Conservation (phyloP, 1,139 yeast species). For the Yamadazyma atmosphaerica region DNA sequence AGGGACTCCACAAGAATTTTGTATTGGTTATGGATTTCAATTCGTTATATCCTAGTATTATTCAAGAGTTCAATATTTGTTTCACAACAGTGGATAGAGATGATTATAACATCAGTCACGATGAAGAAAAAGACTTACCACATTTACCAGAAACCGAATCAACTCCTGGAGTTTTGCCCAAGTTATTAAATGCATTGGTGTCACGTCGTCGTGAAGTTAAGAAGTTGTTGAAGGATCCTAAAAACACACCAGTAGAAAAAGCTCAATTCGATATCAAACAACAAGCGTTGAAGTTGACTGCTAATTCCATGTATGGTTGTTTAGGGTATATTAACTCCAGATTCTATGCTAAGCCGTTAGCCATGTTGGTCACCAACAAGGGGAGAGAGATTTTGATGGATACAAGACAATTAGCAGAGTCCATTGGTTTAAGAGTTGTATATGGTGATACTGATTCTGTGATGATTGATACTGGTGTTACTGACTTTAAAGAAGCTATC, state of each 20-base stretch:
- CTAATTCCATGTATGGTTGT: conserved; percentile 99
- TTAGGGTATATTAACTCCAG: conserved; percentile 90
- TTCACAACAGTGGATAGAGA: conserved; percentile 91
- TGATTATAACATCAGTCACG: conserved; percentile 41
- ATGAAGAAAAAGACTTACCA: conserved; percentile 70
- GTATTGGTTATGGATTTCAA: conserved; percentile 97
- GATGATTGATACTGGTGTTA: conserved; percentile 92
- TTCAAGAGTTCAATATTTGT: conserved; percentile 95
- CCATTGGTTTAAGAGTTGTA: conserved; percentile 77
- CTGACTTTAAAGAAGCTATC: conserved; percentile 68
- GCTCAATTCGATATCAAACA: conserved; percentile 94
- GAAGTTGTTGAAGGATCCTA: conserved; percentile 74
- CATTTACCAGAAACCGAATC: conserved; percentile 61
- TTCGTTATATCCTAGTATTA: conserved; percentile 94
- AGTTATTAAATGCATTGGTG: conserved; percentile 79
- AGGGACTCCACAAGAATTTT: conserved; percentile 87
- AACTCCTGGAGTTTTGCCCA: conserved; percentile 81
- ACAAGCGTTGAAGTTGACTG: conserved; percentile 93
- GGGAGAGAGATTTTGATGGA: conserved; percentile 96
- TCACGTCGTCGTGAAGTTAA: conserved; percentile 93
- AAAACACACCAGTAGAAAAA: conserved; percentile 58
- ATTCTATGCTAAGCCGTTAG: conserved; percentile 94
- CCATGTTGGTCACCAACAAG: conserved; percentile 91
- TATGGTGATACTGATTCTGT: conserved; percentile 99
- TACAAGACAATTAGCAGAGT: conserved; percentile 90